A percentile compares a stretch with the other conserved stretches of the same genome.
Conservation (phyloP, 805 yeast genomes). For the Candida namnaoensis region DNA sequence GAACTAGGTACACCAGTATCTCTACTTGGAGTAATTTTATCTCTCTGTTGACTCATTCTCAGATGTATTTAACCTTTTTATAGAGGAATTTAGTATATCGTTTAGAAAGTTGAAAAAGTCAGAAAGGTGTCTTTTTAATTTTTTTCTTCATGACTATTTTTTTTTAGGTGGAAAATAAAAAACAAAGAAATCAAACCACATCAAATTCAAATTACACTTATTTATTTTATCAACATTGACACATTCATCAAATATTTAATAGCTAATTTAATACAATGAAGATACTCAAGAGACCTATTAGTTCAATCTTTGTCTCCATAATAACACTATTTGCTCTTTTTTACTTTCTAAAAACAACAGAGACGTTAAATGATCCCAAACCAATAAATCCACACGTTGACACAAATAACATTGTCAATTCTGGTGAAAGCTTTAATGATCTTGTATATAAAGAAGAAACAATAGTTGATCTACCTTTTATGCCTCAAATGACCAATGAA, state of each 20-base stretch:
- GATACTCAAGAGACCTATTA: conserved; percentile 3
- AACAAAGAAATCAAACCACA: no score
- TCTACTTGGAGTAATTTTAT: no score
- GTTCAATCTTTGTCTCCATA: conserved; percentile 4
- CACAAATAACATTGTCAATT: background rate
- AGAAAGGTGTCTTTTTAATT: background rate
- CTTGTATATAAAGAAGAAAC: background rate
- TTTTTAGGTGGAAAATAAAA: no score
- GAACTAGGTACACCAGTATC: no score
- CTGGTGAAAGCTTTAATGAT: conserved; percentile 20
- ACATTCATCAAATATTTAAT: no score
- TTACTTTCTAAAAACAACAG: conserved; percentile 9
- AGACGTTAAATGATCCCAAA: conserved; percentile 14
- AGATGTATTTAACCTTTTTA: no score
- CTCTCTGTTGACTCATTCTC: no score
- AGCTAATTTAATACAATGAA: conserved; percentile 2
- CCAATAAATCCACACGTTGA: conserved; percentile 11
- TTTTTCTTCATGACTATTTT: no score
- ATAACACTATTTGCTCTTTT: conserved; percentile 7
- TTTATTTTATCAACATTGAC: no score
- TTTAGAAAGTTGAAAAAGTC: no score
- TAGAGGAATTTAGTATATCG: no score
- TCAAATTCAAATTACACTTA: no score
- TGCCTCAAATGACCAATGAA: conserved; percentile 93
- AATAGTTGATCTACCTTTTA: conserved; percentile 22